Evolutionary conservation across 225 moss, liverwort and hornwort species (phyloP).

Genomic region (Sphagnum tenellum): DNA sequence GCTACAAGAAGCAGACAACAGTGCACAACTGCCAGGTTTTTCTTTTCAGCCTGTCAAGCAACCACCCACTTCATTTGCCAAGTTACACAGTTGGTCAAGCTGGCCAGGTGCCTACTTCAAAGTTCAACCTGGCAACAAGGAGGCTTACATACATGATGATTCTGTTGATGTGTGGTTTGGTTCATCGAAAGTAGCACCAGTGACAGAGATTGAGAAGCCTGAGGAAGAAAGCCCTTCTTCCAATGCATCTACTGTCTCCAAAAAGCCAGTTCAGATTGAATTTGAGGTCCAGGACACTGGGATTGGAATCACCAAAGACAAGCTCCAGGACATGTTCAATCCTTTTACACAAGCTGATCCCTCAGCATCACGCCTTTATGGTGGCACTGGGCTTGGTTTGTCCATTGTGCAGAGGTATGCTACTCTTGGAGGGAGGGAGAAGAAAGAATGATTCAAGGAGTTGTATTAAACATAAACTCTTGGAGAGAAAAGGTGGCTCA

Average conservation of each 20-base stretch:
- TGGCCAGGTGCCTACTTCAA: slow-evolving; percentile 63
- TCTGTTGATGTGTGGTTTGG: slow-evolving; percentile 19
- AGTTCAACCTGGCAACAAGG: slow-evolving; percentile 24
- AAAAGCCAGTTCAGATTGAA: slow-evolving; percentile 19
- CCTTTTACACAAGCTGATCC: slow-evolving; percentile 89
- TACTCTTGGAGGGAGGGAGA: not conserved
- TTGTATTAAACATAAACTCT: no score
- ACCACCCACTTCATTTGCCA: slow-evolving; percentile 27
- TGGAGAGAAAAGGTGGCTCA: no score
- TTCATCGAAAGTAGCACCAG: slow-evolving; percentile 26
- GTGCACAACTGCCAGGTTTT: slow-evolving; percentile 9
- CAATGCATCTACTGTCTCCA: not conserved
- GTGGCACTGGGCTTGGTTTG: slow-evolving; percentile 85
- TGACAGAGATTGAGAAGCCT: slow-evolving; percentile 7
- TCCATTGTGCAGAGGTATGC: slow-evolving; percentile 79
- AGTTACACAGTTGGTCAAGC: slow-evolving; percentile 74
- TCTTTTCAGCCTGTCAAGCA: slow-evolving; percentile 19
- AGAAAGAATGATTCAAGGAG: not conserved
- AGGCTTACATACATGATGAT: slow-evolving; percentile 20
- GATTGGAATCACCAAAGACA: slow-evolving; percentile 71
- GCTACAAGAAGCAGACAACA: not conserved
- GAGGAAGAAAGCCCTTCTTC: not conserved
- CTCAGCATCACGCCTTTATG: slow-evolving; percentile 81
- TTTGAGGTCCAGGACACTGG: slow-evolving; percentile 79
- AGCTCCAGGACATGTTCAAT: slow-evolving; percentile 69